Evolutionary conservation across 208 protist species (phyloP).

Genomic region (Leishmania tarentolae): DNA sequence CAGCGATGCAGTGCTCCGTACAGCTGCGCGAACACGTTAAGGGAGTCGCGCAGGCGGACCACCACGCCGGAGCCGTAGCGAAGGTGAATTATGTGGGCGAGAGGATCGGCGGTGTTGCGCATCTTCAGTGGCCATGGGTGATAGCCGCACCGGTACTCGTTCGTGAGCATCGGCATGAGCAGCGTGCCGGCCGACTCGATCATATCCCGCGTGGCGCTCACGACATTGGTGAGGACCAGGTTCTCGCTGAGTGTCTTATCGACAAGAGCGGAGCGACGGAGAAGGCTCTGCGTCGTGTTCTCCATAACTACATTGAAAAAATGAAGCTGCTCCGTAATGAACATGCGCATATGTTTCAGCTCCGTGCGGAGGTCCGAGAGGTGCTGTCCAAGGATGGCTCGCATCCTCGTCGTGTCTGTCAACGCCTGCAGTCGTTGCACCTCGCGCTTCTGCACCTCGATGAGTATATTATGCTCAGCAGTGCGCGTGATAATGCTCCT

Average conservation of each 20-base stretch:
- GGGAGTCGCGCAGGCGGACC: slow-evolving; percentile 60
- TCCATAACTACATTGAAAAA: slow-evolving; percentile 51
- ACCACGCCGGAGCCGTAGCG: slow-evolving; percentile 72
- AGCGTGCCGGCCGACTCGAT: slow-evolving; percentile 67
- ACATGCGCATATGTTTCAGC: slow-evolving; percentile 40
- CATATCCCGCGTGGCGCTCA: slow-evolving; percentile 57
- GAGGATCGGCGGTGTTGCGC: slow-evolving; percentile 84
- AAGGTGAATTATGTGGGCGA: slow-evolving; percentile 64
- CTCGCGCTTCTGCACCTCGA: slow-evolving; percentile 63
- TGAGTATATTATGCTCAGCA: slow-evolving; percentile 43
- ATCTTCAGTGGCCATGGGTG: slow-evolving; percentile 88
- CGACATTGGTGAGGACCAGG: slow-evolving; percentile 47
- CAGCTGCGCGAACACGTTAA: slow-evolving; percentile 63
- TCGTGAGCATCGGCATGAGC: slow-evolving; percentile 80
- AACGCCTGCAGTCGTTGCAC: slow-evolving; percentile 62
- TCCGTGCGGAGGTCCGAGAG: slow-evolving; percentile 48
- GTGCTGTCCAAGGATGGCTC: slow-evolving; percentile 34
- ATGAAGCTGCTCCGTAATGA: slow-evolving; percentile 50
- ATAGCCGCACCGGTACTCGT: slow-evolving; percentile 81
- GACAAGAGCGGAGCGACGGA: slow-evolving; percentile 51
- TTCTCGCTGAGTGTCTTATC: slow-evolving; percentile 72
- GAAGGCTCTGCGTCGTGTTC: slow-evolving; percentile 48
- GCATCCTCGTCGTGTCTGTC: slow-evolving; percentile 57
- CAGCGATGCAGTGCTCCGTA: slow-evolving; percentile 71
- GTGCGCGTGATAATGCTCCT: slow-evolving; percentile 46